Conservation (phyloP, 148 eudicot species). For the Chenopodium formosanum region DNA sequence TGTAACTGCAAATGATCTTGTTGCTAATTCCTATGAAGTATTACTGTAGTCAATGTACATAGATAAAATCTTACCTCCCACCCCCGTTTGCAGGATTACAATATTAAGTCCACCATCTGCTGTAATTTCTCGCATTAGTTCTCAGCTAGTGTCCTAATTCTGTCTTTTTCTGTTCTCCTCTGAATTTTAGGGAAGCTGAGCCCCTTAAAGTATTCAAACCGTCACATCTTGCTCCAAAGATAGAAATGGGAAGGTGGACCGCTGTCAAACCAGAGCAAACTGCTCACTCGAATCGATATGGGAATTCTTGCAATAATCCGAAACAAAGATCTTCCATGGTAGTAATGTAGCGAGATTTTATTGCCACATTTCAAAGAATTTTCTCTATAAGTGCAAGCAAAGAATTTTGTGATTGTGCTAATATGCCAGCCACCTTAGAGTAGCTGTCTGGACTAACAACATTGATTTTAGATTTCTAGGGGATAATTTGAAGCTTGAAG, state of each 20-base stretch:
- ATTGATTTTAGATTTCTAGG: neutral
- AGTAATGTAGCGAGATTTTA: slow-evolving; percentile 32
- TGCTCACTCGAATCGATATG: slow-evolving; percentile 21
- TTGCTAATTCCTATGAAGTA: too few relatives aligned
- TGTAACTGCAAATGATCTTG: neutral
- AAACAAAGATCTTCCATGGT: slow-evolving; percentile 40
- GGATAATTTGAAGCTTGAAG: slow-evolving; percentile 6
- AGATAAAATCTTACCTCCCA: too few relatives aligned
- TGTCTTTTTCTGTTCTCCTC: neutral
- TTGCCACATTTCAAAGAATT: neutral
- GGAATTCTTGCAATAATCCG: slow-evolving; percentile 28
- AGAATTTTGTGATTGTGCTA: neutral
- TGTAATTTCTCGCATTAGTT: neutral
- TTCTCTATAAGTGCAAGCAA: neutral
- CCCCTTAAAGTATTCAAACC: slow-evolving; percentile 29
- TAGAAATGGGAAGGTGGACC: slow-evolving; percentile 65
- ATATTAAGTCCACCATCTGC: neutral
- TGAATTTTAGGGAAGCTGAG: slow-evolving; percentile 34
- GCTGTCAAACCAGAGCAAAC: slow-evolving; percentile 54
- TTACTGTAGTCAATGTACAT: too few relatives aligned
- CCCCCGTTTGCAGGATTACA: too few relatives aligned
- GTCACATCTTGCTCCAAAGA: slow-evolving; percentile 42
- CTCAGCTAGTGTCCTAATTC: neutral
- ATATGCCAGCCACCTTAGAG: neutral
- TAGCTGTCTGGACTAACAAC: neutral